phyloP scores from a whole-genome alignment of 192 early-diverging fungal genomes.

The Linnemannia exigua region DNA sequence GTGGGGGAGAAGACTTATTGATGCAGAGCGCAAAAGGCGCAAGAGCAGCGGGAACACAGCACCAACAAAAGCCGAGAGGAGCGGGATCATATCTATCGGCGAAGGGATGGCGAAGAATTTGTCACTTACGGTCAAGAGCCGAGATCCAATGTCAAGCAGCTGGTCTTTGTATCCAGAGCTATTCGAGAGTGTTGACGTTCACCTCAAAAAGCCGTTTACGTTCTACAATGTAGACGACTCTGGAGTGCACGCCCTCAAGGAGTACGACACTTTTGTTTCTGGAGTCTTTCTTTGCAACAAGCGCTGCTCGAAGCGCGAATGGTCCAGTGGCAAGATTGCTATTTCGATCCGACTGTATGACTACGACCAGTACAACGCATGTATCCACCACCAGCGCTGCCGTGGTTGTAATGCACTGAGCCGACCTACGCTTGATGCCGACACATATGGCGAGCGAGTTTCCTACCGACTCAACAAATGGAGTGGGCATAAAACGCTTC shows the following conservation, averaged over 20 bases:
- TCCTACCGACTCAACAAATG: constrained; percentile 19
- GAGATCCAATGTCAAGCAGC: not conserved
- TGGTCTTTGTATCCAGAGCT: constrained; percentile 13
- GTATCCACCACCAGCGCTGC: constrained; percentile 11
- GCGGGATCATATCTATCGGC: not conserved
- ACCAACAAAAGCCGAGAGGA: constrained; percentile 6
- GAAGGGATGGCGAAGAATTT: not conserved
- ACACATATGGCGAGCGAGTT: constrained; percentile 16
- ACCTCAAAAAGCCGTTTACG: constrained; percentile 4
- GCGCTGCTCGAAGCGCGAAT: constrained; percentile 7
- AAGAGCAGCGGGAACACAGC: constrained; percentile 1
- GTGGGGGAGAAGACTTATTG: constrained; percentile 13
- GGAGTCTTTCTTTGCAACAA: not conserved
- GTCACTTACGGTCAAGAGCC: not conserved
- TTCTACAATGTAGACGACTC: constrained; percentile 2
- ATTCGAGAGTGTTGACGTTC: not conserved
- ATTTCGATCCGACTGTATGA: constrained; percentile 18
- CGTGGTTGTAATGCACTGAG: constrained; percentile 1
- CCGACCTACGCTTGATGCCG: constrained; percentile 16
- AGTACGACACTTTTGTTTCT: constrained; percentile 12
- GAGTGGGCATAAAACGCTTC: not conserved
- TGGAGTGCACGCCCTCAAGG: not conserved
- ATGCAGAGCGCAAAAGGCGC: constrained; percentile 14
- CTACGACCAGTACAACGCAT: constrained; percentile 16
- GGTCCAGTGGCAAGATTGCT: constrained; percentile 18